phyloP scores from a whole-genome alignment of 176 grass and related monocot species.

The Elaeis guineensis region DNA sequence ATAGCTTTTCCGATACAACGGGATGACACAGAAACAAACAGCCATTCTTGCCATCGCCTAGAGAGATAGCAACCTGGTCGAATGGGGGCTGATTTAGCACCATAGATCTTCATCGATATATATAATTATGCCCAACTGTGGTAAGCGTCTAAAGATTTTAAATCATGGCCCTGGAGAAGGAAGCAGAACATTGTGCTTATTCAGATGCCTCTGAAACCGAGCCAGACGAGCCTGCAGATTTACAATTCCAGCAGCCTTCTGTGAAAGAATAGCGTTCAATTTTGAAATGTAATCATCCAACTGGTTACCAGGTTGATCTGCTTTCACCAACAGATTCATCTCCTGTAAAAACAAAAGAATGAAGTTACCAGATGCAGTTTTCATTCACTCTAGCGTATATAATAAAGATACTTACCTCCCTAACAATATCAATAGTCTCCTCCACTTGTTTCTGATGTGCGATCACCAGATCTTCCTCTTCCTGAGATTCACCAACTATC shows the following conservation, averaged over 20 bases:
- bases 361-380: neutral
- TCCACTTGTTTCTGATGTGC: slow-evolving; percentile 42
- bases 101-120: too few relatives aligned
- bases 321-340: slow-evolving; percentile 49
- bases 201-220: slow-evolving; percentile 24
- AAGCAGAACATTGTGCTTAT: slow-evolving; percentile 40
- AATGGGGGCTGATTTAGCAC: too few relatives aligned
- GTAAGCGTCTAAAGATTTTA: too few relatives aligned
- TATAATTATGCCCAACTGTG: too few relatives aligned
- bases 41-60: too few relatives aligned
- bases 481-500: slow-evolving; percentile 17
- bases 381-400: neutral
- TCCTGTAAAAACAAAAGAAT: slow-evolving; percentile 22
- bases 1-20: too few relatives aligned
- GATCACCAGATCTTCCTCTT: slow-evolving; percentile 42
- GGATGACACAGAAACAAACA: too few relatives aligned
- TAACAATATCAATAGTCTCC: slow-evolving; percentile 35
- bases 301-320: slow-evolving; percentile 42
- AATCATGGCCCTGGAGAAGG: neutral
- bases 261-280: slow-evolving; percentile 32
- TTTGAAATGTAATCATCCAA: slow-evolving; percentile 42
- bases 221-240: slow-evolving; percentile 38
- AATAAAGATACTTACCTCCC: slow-evolving; percentile 28
- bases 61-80: too few relatives aligned
- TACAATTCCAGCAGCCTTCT: slow-evolving; percentile 42